Percentiles rank a stretch among this genome's conserved stretches.
Conservation (phyloP, 371 early-diverging fungal genomes). For the Rhizopus arrhizus region DNA sequence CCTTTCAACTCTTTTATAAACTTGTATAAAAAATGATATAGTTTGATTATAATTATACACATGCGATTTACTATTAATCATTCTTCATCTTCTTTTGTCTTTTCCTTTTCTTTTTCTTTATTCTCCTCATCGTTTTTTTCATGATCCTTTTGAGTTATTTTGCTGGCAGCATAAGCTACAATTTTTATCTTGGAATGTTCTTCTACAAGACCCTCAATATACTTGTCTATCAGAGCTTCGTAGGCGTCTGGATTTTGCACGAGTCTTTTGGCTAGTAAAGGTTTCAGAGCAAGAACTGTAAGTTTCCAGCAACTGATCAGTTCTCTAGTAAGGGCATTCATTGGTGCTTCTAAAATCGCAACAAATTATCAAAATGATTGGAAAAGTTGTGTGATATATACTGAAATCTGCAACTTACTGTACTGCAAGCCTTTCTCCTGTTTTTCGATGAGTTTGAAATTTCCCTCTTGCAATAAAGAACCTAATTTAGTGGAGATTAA, state of each 20-base stretch:
- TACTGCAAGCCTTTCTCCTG: conserved; percentile 28
- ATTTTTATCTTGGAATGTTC: conserved; percentile 37
- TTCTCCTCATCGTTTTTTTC: neutral
- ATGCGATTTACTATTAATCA: no score
- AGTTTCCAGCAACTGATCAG: conserved; percentile 47
- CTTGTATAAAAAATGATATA: no score
- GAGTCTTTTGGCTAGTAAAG: conserved; percentile 31
- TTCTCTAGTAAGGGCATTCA: conserved; percentile 39
- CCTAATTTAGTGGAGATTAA: conserved; percentile 37
- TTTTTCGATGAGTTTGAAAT: conserved; percentile 31
- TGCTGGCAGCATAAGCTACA: conserved; percentile 27
- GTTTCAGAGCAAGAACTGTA: conserved; percentile 39
- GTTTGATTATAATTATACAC: no score
- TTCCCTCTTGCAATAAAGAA: conserved; percentile 20
- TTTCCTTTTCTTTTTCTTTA: neutral
- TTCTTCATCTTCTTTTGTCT: no score
- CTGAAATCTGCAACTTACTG: conserved; percentile 19
- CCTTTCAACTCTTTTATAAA: no score
- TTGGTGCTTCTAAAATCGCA: conserved; percentile 22
- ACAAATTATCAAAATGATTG: neutral
- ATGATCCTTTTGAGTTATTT: conserved; percentile 20
- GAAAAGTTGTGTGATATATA: neutral
- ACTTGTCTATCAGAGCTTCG: conserved; percentile 28
- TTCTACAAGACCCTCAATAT: conserved; percentile 38
- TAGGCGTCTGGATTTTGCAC: conserved; percentile 32